phyloP scores from a whole-genome alignment of 768 basidiomycete genomes.

The Suillus bovinus region DNA sequence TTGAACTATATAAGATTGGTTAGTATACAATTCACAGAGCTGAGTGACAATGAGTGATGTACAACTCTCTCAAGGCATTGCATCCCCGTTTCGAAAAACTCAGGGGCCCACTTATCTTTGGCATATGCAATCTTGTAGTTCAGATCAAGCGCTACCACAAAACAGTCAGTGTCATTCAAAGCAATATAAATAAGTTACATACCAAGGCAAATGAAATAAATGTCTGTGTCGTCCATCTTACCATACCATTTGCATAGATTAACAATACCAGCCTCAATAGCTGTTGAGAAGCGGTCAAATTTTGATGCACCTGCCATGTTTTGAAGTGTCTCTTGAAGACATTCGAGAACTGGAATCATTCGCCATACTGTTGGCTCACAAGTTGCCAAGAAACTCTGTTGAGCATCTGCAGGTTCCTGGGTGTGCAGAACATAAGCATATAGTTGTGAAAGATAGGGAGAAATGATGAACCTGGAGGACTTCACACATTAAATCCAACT shows the following conservation, averaged over 20 bases:
- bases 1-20: too few relatives aligned
- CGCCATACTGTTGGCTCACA: too few relatives aligned
- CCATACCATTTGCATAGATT: constrained; percentile 2
- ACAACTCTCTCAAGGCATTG: not conserved
- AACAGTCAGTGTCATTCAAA: not conserved
- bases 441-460: too few relatives aligned
- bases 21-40: not conserved
- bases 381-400: too few relatives aligned
- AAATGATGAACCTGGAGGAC: constrained; percentile 18
- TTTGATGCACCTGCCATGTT: too few relatives aligned
- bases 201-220: constrained; percentile 2
- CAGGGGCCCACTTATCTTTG: not conserved
- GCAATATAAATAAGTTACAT: not conserved
- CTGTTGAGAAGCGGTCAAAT: too few relatives aligned
- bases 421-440: too few relatives aligned
- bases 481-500: constrained; percentile 25
- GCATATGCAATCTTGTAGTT: constrained; percentile 5
- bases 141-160: not conserved
- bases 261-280: constrained; percentile 9
- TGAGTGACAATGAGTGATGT: not conserved
- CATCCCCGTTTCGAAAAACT: not conserved
- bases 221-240: not conserved
- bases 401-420: constrained; percentile 10
- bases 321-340: too few relatives aligned
- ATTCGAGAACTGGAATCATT: too few relatives aligned